Base-by-base conservation (phyloP, 139 green algal genomes). In the Chlorella vulgaris region DNA sequence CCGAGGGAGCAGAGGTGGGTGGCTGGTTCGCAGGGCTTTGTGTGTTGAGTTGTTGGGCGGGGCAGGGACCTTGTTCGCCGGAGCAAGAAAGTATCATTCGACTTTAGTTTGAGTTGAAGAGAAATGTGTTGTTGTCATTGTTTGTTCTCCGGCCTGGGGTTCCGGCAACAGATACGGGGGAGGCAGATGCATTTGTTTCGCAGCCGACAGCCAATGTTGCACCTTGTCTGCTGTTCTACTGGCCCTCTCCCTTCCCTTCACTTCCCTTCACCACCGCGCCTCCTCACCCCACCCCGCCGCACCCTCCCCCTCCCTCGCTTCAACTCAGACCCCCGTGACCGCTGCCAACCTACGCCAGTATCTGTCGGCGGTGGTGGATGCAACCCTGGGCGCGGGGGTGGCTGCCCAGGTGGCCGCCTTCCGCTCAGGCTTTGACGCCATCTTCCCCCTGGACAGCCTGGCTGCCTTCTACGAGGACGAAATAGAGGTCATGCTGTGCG, bases 401-500 rank as follows among this genome's bases (percentile, higher is more conserved):
- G 68, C 58, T 0, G 42, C 80, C 43, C 94, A 98, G 88, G 80
- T 84, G 69, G 7, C 80, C 15, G 95, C 93, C 4, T 97, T 97
- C 58, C 75, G 81, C 22, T 21, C 36, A 22, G 96, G 96, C 35
- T 99, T 98, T 88, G 88, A 91, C 36, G 89, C 96, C 84, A 95
- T 99, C 58, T 92, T 97, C 74, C 74, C 87, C 0, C 70, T 94
- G 8, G 51, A 81, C 19, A 50, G 58, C 3, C 88, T 98, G 43
- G n/a, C 76, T n/a, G 82, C 53, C 47, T 99, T 99, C 81, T 90
- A 91, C 73, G 92, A 96, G 77, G 92, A 98, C 42, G 96, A 99
- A 89, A 87, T 99, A 22, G 96, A 99, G 85, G 83, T 86, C 24
- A 85, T 99, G 83, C 91, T 99, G 77, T 98, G 96, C 83, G 96